phyloP scores from a whole-genome alignment of 1,139 yeast species.

The Hansenula lynferdii region DNA sequence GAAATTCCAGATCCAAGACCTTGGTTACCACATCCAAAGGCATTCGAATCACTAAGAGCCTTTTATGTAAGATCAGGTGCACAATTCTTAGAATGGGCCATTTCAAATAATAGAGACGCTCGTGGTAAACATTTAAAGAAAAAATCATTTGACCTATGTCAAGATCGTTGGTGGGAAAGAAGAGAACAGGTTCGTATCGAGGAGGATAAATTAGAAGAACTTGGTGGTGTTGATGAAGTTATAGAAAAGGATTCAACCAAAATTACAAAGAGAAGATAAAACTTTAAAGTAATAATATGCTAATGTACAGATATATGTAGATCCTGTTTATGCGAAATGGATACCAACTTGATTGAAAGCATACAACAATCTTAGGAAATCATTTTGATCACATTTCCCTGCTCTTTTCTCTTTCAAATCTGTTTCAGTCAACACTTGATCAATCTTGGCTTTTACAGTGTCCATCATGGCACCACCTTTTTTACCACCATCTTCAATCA shows the following conservation, averaged over 20 bases:
- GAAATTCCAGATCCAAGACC: constrained; percentile 90
- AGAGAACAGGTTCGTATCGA: constrained; percentile 86
- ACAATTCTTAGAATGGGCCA: constrained; percentile 88
- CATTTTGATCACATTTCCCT: constrained; percentile 92
- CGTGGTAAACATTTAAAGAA: constrained; percentile 89
- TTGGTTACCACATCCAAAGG: constrained; percentile 96
- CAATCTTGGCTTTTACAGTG: constrained; percentile 50
- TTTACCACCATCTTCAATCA: constrained; percentile 28
- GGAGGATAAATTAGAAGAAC: constrained; percentile 84
- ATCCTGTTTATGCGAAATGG: constrained; percentile 67
- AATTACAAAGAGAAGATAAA: constrained; percentile 30
- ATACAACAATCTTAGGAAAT: constrained; percentile 77
- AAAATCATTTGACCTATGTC: constrained; percentile 85
- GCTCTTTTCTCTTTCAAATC: constrained; percentile 85
- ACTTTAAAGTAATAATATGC: background rate
- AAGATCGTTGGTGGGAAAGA: constrained; percentile 98
- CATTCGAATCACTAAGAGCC: constrained; percentile 80
- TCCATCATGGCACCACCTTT: constrained; percentile 44
- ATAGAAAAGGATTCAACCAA: constrained; percentile 70
- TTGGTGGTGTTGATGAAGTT: constrained; percentile 89
- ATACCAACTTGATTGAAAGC: constrained; percentile 98
- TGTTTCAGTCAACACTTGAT: constrained; percentile 68
- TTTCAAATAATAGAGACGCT: constrained; percentile 77
- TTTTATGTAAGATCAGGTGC: constrained; percentile 88
- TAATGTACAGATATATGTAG: background rate